Evolutionary conservation across 371 early-diverging fungal genomes (phyloP).

Genomic region (Synchytrium microbalum): DNA sequence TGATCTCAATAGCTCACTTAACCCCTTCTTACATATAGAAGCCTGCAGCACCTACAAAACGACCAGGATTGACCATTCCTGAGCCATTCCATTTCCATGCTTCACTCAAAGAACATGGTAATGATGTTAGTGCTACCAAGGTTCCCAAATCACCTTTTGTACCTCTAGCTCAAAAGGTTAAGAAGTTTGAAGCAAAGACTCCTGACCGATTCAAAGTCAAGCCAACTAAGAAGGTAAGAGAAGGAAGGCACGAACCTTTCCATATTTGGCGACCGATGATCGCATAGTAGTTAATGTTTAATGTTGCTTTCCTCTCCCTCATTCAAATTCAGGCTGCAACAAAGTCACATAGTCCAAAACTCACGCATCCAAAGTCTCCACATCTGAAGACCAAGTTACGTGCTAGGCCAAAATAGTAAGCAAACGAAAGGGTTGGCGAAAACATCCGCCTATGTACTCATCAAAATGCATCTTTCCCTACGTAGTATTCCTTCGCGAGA

Average conservation of each 20-base stretch:
- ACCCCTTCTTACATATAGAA: neutral
- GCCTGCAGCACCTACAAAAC: slow-evolving; percentile 8
- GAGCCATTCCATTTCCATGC: slow-evolving; percentile 39
- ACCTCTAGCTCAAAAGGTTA: slow-evolving; percentile 28
- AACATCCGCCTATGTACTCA: neutral
- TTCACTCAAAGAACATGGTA: slow-evolving; percentile 7
- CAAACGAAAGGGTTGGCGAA: neutral
- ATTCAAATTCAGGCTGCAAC: slow-evolving; percentile 3
- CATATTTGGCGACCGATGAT: neutral
- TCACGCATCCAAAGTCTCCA: slow-evolving; percentile 40
- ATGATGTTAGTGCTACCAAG: slow-evolving; percentile 5
- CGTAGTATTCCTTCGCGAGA: slow-evolving; percentile 25
- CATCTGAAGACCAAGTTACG: slow-evolving; percentile 31
- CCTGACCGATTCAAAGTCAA: slow-evolving; percentile 25
- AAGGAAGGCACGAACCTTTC: neutral
- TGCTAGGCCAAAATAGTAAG: slow-evolving; percentile 22
- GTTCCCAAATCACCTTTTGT: slow-evolving; percentile 35
- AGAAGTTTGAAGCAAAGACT: slow-evolving; percentile 24
- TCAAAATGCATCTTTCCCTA: slow-evolving; percentile 1
- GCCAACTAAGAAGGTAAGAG: neutral
- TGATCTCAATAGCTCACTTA: neutral
- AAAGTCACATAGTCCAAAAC: slow-evolving; percentile 10
- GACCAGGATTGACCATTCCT: slow-evolving; percentile 30
- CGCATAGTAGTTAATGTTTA: neutral
- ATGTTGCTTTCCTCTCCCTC: neutral